These are phyloP conservation scores for Noccaea bulbosa DNA, from an alignment of 345 rosid genomes.

Conservation along the genomic window DNA sequence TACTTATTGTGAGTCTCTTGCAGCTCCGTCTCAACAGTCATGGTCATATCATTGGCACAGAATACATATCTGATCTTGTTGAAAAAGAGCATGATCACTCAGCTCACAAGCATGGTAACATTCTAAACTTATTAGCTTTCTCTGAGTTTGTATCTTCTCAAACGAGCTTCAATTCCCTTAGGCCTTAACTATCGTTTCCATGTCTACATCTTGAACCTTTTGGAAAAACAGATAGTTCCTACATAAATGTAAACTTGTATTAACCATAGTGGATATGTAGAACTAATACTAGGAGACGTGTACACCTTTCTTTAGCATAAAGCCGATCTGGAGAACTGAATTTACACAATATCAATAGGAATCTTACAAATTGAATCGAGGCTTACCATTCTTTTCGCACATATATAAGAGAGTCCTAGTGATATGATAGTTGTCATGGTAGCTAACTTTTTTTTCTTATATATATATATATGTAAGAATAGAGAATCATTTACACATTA, in stretches of 20 bases:
- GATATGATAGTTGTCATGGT: constrained; percentile 28
- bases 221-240: constrained; percentile 3
- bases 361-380: constrained; percentile 10
- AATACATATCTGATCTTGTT: constrained; percentile 90
- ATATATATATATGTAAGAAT: neutral
- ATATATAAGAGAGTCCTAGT: constrained; percentile 19
- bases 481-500: constrained; percentile 8
- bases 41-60: constrained; percentile 93
- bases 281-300: neutral
- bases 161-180: neutral
- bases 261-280: constrained; percentile 11
- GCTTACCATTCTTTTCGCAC: neutral
- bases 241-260: constrained; percentile 9
- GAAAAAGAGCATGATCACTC: constrained; percentile 73
- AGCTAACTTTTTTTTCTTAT: neutral
- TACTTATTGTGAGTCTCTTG: constrained; percentile 48
- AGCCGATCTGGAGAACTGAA: constrained; percentile 1
- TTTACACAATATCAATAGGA: neutral
- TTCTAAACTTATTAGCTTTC: constrained; percentile 23
- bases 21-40: constrained; percentile 89
- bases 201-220: neutral
- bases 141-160: neutral
- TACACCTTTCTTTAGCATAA: neutral
- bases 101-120: constrained; percentile 75
- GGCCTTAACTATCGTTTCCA: neutral